These are phyloP conservation scores for Alternaria postmessia DNA, from an alignment of 2,329 filamentous ascomycete species.

Conservation along the genomic window DNA sequence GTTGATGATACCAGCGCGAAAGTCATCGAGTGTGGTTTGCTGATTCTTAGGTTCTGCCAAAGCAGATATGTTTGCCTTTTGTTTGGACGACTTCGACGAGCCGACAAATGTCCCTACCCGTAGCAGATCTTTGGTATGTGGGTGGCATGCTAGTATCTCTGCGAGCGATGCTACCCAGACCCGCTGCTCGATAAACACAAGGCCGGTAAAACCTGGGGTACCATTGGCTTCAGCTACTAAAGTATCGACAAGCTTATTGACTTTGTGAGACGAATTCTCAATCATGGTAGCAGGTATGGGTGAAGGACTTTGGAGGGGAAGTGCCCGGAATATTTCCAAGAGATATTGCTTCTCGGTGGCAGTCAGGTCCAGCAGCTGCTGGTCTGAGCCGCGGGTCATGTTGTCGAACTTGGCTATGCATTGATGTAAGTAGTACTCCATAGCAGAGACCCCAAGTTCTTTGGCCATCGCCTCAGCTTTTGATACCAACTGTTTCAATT, in stretches of 20 bases:
- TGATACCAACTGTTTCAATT: constrained; percentile 46
- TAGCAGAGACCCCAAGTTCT: constrained; percentile 51
- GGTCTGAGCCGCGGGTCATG: constrained; percentile 24
- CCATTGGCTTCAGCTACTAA: constrained; percentile 44
- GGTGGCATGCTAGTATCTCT: constrained; percentile 46
- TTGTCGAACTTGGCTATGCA: constrained; percentile 45
- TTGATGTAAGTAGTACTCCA: constrained; percentile 51
- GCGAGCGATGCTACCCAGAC: constrained; percentile 55
- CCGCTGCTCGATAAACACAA: constrained; percentile 59
- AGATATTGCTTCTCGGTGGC: constrained; percentile 49
- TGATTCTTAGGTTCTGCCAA: constrained; percentile 59
- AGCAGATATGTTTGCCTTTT: constrained; percentile 60
- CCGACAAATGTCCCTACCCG: constrained; percentile 63
- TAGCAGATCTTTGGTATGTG: constrained; percentile 45
- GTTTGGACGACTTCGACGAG: constrained; percentile 52
- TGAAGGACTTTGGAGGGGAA: constrained; percentile 17
- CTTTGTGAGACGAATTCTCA: constrained; percentile 45
- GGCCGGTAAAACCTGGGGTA: constrained; percentile 46
- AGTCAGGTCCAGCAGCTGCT: constrained; percentile 41
- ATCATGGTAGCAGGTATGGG: constrained; percentile 17
- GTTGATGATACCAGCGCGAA: constrained; percentile 62
- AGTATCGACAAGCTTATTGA: constrained; percentile 47
- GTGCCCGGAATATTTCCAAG: constrained; percentile 27
- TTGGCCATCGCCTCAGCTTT: constrained; percentile 45
- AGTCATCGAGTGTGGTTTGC: constrained; percentile 61